Evolutionary conservation across 2,329 filamentous ascomycete genomes (phyloP).

Genomic region (Dothideomycetes sp.): DNA sequence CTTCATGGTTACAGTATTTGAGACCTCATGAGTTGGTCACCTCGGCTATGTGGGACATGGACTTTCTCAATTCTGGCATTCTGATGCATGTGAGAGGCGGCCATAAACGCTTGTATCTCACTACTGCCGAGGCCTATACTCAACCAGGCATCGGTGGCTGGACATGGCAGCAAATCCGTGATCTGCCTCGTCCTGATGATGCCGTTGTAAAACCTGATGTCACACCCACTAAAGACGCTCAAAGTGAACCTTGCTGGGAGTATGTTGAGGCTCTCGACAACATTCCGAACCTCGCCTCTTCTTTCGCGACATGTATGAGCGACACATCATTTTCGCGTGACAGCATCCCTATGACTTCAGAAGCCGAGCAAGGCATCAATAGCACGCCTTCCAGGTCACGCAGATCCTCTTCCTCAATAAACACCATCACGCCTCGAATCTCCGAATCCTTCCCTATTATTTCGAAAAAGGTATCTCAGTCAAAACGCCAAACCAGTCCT

Average conservation of each 20-base stretch:
- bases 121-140: conserved; percentile 64
- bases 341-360: conserved; percentile 17
- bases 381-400: background rate
- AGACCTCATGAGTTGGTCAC: conserved; percentile 64
- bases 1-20: conserved; percentile 62
- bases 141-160: conserved; percentile 55
- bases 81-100: conserved; percentile 60
- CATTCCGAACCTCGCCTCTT: background rate
- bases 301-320: background rate
- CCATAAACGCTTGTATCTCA: conserved; percentile 61
- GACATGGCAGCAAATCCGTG: conserved; percentile 62
- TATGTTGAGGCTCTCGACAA: conserved; percentile 4
- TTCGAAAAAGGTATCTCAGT: background rate
- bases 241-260: conserved; percentile 17
- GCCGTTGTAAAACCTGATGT: conserved; percentile 39
- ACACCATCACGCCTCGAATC: conserved; percentile 2
- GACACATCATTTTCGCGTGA: conserved; percentile 16
- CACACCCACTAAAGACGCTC: conserved; percentile 51
- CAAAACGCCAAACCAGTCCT: conserved; percentile 2
- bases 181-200: conserved; percentile 50
- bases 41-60: conserved; percentile 59
- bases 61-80: conserved; percentile 60
- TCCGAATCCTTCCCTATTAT: conserved; percentile 9
- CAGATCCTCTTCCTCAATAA: conserved; percentile 1
- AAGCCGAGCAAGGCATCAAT: background rate